Percentiles rank a stretch among this genome's conserved stretches.
Evolutionary conservation across 306 rosid species (phyloP).

Genomic region (Trifolium fragiferum): DNA sequence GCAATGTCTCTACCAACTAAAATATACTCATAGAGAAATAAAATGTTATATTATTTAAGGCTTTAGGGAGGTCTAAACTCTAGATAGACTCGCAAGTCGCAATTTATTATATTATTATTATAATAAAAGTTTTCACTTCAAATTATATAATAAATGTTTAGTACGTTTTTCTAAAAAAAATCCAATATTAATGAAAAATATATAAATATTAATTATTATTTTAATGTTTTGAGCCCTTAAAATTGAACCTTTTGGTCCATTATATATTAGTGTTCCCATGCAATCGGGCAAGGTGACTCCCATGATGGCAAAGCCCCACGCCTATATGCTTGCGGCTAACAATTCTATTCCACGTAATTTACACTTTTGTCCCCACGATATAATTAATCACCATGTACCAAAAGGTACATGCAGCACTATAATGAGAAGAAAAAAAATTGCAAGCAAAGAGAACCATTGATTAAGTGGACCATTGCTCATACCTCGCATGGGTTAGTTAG

Average conservation of each 20-base stretch:
- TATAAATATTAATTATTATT: neutral
- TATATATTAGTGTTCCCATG: conserved; percentile 43
- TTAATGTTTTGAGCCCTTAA: conserved; percentile 33
- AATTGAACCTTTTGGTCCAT: conserved; percentile 15
- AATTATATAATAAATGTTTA: too few species aligned
- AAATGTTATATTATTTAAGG: too few species aligned
- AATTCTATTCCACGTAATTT: conserved; percentile 33
- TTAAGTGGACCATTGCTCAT: conserved; percentile 51
- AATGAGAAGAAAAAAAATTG: conserved; percentile 33
- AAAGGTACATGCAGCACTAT: conserved; percentile 56
- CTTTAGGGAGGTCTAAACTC: too few species aligned
- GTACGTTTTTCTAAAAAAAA: neutral
- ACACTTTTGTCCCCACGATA: conserved; percentile 52
- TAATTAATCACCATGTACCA: conserved; percentile 44
- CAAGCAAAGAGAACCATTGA: conserved; percentile 53
- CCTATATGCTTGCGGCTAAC: conserved; percentile 44
- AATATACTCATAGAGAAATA: too few species aligned
- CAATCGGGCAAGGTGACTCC: conserved; percentile 52
- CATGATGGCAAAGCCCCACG: conserved; percentile 71
- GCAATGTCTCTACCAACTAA: too few species aligned
- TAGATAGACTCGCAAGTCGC: too few species aligned
- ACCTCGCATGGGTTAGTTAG: conserved; percentile 46
- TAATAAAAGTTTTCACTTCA: too few species aligned
- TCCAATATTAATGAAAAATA: neutral
- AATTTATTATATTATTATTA: too few species aligned